A percentile compares a stretch with the other conserved stretches of the same genome.
phyloP scores from a whole-genome alignment of 306 rosid species.

The Lathyrus aphaca region DNA sequence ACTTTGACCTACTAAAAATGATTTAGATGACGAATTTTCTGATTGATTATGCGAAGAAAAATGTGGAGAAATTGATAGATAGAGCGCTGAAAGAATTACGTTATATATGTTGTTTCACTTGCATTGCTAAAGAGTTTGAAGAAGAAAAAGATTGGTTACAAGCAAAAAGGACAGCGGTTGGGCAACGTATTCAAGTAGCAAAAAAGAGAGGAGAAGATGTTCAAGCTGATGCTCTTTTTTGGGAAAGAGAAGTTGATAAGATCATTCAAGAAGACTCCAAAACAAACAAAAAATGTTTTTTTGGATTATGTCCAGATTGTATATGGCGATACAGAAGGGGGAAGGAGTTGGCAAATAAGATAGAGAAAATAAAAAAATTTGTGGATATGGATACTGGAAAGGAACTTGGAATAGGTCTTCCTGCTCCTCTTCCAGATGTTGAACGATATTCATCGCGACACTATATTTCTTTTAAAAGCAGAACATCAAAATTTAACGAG shows the following conservation, averaged over 20 bases:
- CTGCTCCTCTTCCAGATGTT: not conserved
- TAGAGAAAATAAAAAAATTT: not conserved
- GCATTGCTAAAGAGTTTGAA: not conserved
- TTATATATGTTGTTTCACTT: not conserved
- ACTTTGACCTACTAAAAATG: not conserved
- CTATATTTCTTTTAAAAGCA: conserved; percentile 4
- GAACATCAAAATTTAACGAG: not conserved
- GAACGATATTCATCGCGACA: not conserved
- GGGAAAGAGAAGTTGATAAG: not conserved
- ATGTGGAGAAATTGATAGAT: not conserved
- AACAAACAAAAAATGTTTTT: not conserved
- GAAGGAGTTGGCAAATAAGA: not conserved
- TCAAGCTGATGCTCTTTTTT: fast-evolving
- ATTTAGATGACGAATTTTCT: not conserved
- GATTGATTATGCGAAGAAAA: not conserved
- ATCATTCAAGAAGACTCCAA: conserved; percentile 16
- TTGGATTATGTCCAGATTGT: conserved; percentile 6
- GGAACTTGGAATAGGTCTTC: not conserved
- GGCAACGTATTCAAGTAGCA: not conserved
- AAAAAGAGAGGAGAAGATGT: not conserved
- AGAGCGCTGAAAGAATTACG: not conserved
- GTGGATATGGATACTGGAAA: fast-evolving
- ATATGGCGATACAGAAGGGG: conserved; percentile 5
- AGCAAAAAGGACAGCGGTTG: not conserved
- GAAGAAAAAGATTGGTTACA: not conserved